Conservation (phyloP, 345 rosid genomes). For the Ceriops zippeliana region DNA sequence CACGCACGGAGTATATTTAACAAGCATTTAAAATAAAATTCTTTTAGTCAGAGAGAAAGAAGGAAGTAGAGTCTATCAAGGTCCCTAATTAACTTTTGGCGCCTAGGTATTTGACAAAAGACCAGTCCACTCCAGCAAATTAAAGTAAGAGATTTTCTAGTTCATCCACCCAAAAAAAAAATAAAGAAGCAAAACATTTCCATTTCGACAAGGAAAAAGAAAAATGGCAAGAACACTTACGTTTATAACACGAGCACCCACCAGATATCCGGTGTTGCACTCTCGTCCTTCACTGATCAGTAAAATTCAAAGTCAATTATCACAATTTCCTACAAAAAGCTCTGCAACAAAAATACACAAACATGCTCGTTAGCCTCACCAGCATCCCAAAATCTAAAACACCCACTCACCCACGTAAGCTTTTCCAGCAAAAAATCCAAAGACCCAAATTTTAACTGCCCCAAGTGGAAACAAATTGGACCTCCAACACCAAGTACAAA, state of each 20-base stretch:
- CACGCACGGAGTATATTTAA: no score
- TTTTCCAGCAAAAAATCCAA: neutral
- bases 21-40: neutral
- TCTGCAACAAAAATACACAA: conserved; percentile 15
- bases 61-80: neutral
- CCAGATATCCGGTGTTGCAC: conserved; percentile 8
- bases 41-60: no score
- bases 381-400: neutral
- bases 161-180: neutral
- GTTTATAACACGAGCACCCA: conserved; percentile 4
- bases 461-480: neutral
- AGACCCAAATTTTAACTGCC: neutral
- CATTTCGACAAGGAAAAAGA: conserved; percentile 5
- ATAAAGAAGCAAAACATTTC: neutral
- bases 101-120: neutral
- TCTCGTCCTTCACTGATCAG: conserved; percentile 9
- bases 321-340: conserved; percentile 4
- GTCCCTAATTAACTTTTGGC: neutral
- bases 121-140: neutral
- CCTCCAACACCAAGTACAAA: neutral
- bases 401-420: no score
- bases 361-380: neutral
- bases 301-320: conserved; percentile 13
- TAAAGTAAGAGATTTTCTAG: neutral
- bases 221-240: conserved; percentile 13